Base-by-base conservation (phyloP, 2,329 filamentous ascomycete species). In the Microdochium trichocladiopsis region DNA sequence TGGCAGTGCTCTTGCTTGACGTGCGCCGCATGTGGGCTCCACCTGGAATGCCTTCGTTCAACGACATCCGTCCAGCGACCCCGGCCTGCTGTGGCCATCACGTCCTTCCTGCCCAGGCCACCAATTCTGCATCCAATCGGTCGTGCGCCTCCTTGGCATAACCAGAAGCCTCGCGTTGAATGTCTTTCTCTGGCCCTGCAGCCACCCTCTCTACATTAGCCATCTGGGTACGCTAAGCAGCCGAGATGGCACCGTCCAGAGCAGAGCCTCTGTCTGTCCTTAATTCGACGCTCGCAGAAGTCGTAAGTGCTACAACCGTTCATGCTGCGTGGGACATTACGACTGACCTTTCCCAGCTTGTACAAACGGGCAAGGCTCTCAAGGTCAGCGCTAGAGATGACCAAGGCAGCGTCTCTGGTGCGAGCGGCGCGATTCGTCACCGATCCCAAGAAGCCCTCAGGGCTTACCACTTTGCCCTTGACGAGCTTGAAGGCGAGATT, bases 291-390 rank as follows among this genome's bases (percentile, higher is more conserved):
- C 69, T 83, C 57, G 78, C 80, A 57, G 76, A 78, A 55, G 74
- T 79, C 57, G 80, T 83, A 64, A 65, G 79, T 66, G 28, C 45
- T 6, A 25, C 28, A 49, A 25, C 16, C 14, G 31, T 33, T 49
- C 48, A 18, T 25, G 47, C 12, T 18, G 33, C 31, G 50, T 37
- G 10, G n/a, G 37, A 28, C 21, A 12, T 22, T 11, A 50, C 56
- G 48, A 62, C 31, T 53, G 25, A 50, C 57, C 56, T 21, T 57
- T 11, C 37, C 14, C 54, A 84, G 81, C 74, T 84, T 24, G 71
- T 84, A 14, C 77, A 83, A 62, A 79, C 77, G 2, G 80, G 79
- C 16, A 84, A 80, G 61, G 77, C 79, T 18, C 66, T 84, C 12
- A 78, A 72, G 49, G 67, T 74, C 2, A 74, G 73, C 36, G 67